phyloP scores from a whole-genome alignment of 441 rosid genomes.

The Sinapis alba region DNA sequence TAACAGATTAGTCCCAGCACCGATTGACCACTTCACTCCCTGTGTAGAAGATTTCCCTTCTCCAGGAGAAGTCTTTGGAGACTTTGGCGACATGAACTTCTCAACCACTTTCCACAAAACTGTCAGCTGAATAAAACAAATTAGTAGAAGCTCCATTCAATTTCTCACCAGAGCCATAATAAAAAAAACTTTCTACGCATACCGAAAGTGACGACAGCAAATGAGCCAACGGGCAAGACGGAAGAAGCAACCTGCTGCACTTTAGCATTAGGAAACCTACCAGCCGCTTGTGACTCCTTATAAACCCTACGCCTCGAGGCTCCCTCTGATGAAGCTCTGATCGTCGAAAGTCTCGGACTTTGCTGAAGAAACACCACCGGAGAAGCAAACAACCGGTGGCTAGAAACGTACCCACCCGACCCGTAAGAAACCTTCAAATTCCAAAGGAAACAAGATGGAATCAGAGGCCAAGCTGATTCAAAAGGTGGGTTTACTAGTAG shows the following conservation, averaged over 20 bases:
- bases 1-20: constrained; percentile 66
- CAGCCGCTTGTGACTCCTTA: constrained; percentile 61
- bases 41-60: constrained; percentile 53
- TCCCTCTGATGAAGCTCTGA: constrained; percentile 48
- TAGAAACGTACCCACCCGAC: constrained; percentile 30
- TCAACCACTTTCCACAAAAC: constrained; percentile 84
- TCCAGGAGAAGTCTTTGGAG: constrained; percentile 42
- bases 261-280: constrained; percentile 45
- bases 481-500: neutral
- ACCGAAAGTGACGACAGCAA: constrained; percentile 71
- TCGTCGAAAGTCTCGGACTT: constrained; percentile 46
- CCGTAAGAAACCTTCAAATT: constrained; percentile 38
- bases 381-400: constrained; percentile 32
- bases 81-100: constrained; percentile 55
- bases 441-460: neutral
- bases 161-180: neutral
- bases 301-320: constrained; percentile 61
- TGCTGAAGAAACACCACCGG: constrained; percentile 29
- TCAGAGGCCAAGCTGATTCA: neutral
- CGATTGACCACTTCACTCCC: constrained; percentile 61
- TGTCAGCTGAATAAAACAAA: constrained; percentile 58
- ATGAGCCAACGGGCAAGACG: constrained; percentile 59
- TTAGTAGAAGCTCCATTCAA: constrained; percentile 45
- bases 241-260: constrained; percentile 67
- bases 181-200: constrained; percentile 22